Conservation (phyloP, 2,329 filamentous ascomycete species). For the Clarireedia sp. region DNA sequence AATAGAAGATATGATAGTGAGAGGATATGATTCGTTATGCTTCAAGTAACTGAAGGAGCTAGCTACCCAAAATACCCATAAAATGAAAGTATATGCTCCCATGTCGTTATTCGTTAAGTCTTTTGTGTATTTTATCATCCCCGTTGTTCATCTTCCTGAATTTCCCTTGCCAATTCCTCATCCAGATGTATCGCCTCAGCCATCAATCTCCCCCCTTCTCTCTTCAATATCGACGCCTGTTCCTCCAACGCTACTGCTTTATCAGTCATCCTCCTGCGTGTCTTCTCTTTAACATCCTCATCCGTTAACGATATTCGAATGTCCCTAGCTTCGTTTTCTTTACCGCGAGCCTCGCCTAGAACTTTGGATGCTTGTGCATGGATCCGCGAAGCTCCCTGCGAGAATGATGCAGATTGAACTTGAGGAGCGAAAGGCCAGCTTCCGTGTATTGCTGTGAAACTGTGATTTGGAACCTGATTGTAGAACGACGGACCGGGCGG, state of each 20-base stretch:
- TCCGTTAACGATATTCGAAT: conserved; percentile 5
- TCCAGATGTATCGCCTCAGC: conserved; percentile 22
- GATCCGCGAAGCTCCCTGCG: conserved; percentile 15
- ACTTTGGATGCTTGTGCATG: conserved; percentile 18
- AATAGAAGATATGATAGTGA: no score
- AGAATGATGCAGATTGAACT: conserved; percentile 2
- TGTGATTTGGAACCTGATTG: neutral
- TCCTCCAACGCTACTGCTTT: conserved; percentile 19
- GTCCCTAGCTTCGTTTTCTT: conserved; percentile 18
- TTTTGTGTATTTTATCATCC: no score
- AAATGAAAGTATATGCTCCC: neutral
- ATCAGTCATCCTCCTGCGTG: conserved; percentile 11
- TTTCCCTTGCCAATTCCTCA: conserved; percentile 21
- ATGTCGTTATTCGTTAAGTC: no score
- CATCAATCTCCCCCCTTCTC: conserved; percentile 20
- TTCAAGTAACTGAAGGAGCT: no score
- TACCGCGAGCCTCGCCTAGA: conserved; percentile 12
- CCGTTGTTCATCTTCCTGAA: conserved; percentile 15
- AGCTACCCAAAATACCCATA: neutral
- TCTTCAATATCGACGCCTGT: conserved; percentile 18
- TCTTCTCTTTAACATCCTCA: conserved; percentile 11
- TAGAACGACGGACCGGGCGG: neutral
- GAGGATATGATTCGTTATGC: neutral
- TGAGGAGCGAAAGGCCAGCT: neutral
- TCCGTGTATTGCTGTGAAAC: neutral